Conservation (phyloP, 2,329 filamentous ascomycete genomes). For the Parastagonospora avenae region DNA sequence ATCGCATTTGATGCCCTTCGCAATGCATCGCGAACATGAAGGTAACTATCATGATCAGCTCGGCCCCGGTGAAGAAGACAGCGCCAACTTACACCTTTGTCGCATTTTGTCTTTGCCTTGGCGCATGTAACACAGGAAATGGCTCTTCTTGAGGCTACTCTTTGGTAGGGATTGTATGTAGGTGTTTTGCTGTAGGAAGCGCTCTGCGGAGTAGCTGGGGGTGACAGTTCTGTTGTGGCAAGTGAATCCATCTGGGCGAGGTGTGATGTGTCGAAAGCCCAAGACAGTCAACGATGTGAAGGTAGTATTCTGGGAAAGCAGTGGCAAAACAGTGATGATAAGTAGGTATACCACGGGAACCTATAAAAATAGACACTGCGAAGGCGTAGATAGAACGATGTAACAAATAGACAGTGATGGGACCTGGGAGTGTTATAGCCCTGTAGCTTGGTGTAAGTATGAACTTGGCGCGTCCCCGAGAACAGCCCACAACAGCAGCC, state of each 20-base stretch:
- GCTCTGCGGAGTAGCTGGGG: constrained; percentile 16
- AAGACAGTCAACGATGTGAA: neutral
- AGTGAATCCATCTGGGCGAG: constrained; percentile 21
- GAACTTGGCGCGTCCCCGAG: neutral
- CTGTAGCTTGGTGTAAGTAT: constrained; percentile 2
- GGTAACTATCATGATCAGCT: constrained; percentile 27
- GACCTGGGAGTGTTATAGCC: constrained; percentile 33
- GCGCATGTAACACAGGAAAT: constrained; percentile 48
- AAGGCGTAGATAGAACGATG: neutral
- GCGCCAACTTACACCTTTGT: constrained; percentile 36
- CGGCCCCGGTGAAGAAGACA: neutral
- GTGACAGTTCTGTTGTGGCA: constrained; percentile 15
- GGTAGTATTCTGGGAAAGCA: too few relatives aligned
- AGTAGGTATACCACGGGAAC: too few relatives aligned
- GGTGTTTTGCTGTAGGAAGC: constrained; percentile 13
- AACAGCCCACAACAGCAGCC: constrained; percentile 21
- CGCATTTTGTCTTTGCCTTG: constrained; percentile 47
- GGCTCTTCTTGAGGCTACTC: constrained; percentile 40
- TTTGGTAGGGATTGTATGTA: constrained; percentile 34
- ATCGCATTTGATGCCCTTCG: constrained; percentile 43
- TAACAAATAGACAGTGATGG: constrained; percentile 13
- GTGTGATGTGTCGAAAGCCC: neutral
- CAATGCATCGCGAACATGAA: constrained; percentile 43
- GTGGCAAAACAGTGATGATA: too few relatives aligned
- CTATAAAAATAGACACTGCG: too few relatives aligned